Percentiles rank a stretch among this genome's conserved stretches.
These are phyloP conservation scores for Mycosphaerella sp. DNA, from an alignment of 2,329 filamentous ascomycete species.

Conservation along the genomic window DNA sequence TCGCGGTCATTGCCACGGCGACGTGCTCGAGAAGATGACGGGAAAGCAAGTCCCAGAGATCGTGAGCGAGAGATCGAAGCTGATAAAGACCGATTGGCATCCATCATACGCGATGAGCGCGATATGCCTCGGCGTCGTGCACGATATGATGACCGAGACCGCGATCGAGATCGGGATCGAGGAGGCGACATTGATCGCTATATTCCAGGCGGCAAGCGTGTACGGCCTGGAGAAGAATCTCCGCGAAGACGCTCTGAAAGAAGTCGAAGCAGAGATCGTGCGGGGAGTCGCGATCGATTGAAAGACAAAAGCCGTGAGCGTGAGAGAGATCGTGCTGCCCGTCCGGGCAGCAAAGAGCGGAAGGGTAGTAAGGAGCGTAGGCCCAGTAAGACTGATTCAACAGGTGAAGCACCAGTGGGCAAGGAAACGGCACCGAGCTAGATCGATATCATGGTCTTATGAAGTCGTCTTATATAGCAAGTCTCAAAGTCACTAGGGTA, in stretches of 20 bases:
- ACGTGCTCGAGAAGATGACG: slow-evolving; percentile 14
- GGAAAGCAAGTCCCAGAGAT: slow-evolving; percentile 19
- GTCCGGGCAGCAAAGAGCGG: slow-evolving; percentile 6
- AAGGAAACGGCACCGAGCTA: not conserved
- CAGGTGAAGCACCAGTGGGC: not conserved
- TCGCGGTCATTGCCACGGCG: slow-evolving; percentile 12
- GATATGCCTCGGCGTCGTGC: slow-evolving; percentile 13
- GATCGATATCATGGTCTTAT: not conserved
- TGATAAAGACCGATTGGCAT: slow-evolving; percentile 11
- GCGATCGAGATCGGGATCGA: slow-evolving; percentile 30
- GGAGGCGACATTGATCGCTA: slow-evolving; percentile 29
- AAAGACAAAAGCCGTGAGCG: slow-evolving; percentile 28
- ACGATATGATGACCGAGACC: slow-evolving; percentile 27
- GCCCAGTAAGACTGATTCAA: slow-evolving; percentile 1
- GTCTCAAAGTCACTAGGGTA: too few relatives aligned
- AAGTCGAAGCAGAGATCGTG: slow-evolving; percentile 17
- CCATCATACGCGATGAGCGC: slow-evolving; percentile 16
- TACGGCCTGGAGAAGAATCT: slow-evolving; percentile 9
- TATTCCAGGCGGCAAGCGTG: slow-evolving; percentile 29
- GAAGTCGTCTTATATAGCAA: too few relatives aligned
- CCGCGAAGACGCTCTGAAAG: slow-evolving; percentile 7
- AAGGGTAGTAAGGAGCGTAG: slow-evolving; percentile 4
- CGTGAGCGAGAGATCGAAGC: slow-evolving; percentile 19
- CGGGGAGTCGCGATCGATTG: slow-evolving; percentile 29
- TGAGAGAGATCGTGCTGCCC: slow-evolving; percentile 12